Evolutionary conservation across 345 rosid species (phyloP), one percentile per base, ranked within the genome.

Genomic region (Crucihimalaya himalaica): DNA sequence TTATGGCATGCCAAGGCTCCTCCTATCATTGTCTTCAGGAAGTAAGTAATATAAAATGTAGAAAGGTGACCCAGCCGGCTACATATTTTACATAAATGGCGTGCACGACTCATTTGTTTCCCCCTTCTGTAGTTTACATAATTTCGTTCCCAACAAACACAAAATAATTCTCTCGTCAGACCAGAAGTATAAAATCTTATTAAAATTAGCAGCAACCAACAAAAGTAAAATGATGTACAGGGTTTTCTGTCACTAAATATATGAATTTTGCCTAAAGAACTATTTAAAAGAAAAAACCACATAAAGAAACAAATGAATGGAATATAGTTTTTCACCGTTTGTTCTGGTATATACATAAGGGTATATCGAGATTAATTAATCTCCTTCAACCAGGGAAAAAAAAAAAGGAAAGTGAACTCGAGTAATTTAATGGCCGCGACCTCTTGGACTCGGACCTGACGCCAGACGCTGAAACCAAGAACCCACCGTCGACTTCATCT

Each of bases 391-490:
- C n/a, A 21, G 4, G 7, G 64, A 16, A 16, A 45, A n/a, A n/a
- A 47, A 8, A 64, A 15, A 63, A 16, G 13, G 2, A 21, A 45
- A 13, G 46, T 21, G 8, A 34, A 3, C 28, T 27, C 4, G 28
- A 27, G 40, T 35, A 35, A 19, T 6, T 53, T 55, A 77, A 31
- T 77, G 80, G 50, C 80, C 80, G 10, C 56, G 77, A 42, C 80
- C 80, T 57, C 72, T 65, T 31, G 72, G 51, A 63, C 80, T 77
- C 6, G 77, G 76, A 48, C 80, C 76, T 9, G 80, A 71, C 7
- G 72, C 62, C 63, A 77, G 32, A 16, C 80, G 75, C 67, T 77
- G 80, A 77, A 77, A 71, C 80, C 80, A 77, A 4, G 47, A 65
- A 64, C 42, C 63, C 47, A 71, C 50, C 57, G 72, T 65, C 19